Percentiles rank a stretch among this genome's conserved stretches.
phyloP scores from a whole-genome alignment of 805 yeast species.

The Saturnispora bothae region DNA sequence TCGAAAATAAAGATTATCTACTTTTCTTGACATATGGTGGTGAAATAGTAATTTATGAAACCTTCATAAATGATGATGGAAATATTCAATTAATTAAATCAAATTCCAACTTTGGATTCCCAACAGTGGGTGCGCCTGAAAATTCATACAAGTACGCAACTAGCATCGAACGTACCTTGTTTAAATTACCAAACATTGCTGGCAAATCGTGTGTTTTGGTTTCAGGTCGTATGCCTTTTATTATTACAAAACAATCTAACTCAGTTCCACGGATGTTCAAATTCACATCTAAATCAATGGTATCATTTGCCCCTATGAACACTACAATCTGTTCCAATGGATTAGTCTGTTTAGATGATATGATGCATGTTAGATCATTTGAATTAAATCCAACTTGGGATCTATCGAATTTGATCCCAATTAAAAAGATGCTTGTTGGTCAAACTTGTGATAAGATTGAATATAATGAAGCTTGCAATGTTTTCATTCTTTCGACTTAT shows the following conservation, averaged over 20 bases:
- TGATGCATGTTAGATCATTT: constrained; percentile 56
- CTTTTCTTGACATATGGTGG: constrained; percentile 74
- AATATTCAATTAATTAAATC: constrained; percentile 33
- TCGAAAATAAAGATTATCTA: constrained; percentile 47
- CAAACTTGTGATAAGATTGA: constrained; percentile 56
- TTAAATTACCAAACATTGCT: constrained; percentile 45
- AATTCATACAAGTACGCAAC: constrained; percentile 65
- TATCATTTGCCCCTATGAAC: constrained; percentile 53
- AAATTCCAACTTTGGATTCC: constrained; percentile 31
- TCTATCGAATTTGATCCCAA: constrained; percentile 53
- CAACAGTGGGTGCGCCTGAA: constrained; percentile 70
- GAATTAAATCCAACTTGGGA: constrained; percentile 35
- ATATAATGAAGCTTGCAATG: constrained; percentile 56
- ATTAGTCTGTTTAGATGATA: constrained; percentile 61
- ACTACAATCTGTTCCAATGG: constrained; percentile 30
- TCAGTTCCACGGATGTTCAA: constrained; percentile 56
- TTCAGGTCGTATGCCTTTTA: constrained; percentile 64
- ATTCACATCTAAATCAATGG: constrained; percentile 53
- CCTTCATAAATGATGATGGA: constrained; percentile 37
- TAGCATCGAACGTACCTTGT: constrained; percentile 55
- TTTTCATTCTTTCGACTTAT: constrained; percentile 53
- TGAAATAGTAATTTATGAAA: constrained; percentile 58
- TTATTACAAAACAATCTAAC: constrained; percentile 53
- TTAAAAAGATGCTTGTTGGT: constrained; percentile 41
- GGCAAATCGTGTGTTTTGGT: constrained; percentile 54